phyloP scores from a whole-genome alignment of 2,329 filamentous ascomycete species.

The Coniella lustricola region DNA sequence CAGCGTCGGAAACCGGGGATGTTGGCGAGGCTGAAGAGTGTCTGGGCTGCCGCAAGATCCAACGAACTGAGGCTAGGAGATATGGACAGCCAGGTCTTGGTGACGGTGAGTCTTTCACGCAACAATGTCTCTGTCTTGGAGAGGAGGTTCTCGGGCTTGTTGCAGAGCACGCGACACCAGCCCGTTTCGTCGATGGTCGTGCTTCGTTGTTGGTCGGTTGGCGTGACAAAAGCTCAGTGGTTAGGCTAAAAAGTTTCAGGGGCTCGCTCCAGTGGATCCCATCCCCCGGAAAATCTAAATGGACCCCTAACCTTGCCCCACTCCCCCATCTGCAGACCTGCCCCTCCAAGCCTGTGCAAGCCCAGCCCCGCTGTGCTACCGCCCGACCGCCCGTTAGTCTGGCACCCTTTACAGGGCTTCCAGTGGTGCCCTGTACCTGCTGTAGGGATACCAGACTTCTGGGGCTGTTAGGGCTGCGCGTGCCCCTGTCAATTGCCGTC shows the following conservation, averaged over 20 bases:
- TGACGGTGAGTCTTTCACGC: not conserved
- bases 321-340: not conserved
- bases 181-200: not conserved
- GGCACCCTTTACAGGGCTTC: no score
- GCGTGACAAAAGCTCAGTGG: not conserved
- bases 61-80: slow-evolving; percentile 7
- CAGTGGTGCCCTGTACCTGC: no score
- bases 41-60: slow-evolving; percentile 9
- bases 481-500: no score
- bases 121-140: not conserved
- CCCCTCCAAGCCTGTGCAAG: no score
- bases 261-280: not conserved
- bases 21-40: slow-evolving; percentile 3
- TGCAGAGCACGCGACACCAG: not conserved
- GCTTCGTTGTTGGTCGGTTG: not conserved
- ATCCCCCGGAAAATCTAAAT: not conserved
- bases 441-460: not conserved
- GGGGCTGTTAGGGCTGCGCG: not conserved
- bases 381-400: no score
- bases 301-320: not conserved
- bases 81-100: slow-evolving; percentile 1
- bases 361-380: no score
- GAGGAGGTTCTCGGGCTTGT: not conserved
- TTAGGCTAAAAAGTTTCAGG: not conserved
- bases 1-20: slow-evolving; percentile 6